Base-by-base conservation (phyloP, 352 stramenopile species). In the Blastocystis hominis region DNA sequence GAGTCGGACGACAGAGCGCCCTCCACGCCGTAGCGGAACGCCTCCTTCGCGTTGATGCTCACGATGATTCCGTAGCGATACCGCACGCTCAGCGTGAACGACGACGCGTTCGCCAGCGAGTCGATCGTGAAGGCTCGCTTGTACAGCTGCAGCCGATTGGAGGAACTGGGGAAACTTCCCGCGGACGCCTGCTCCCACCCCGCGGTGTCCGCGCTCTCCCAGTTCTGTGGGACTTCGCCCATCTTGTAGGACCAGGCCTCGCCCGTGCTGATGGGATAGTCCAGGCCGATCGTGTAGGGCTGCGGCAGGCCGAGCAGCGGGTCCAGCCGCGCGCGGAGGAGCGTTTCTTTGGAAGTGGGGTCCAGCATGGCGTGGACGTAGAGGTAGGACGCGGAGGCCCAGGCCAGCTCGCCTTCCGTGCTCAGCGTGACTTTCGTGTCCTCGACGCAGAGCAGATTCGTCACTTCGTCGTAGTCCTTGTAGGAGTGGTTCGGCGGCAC, bases 331-430 rank as follows among this genome's bases (percentile, higher is more conserved):
- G 64, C 64, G 10, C 44, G 36, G 0, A 75, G 64, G 7, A 75
- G 3, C 4, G 2, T 55, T 44, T 75, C 64, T 44, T 53, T 13
- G 0, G 53, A 34, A 63, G 53, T n/a, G 10, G 15, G 50, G n/a
- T 50, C 34, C 5, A 84, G 72, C 55, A 84, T 68, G 2, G 54
- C 47, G 3, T 40, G 54, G 5, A 84, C 55, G 42, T 84, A 84
- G 3, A 84, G 47, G 56, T 53, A 84, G 17, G 72, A 84, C 36
- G 17, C 24, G 15, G 50, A 53, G 15, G 53, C 20, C 72, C 72
- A 84, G 30, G 66, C 50, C 3, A 53, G 66, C 10, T 59, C n/a
- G 13, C n/a, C 30, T 56, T 46, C 34, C 5, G 44, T 36, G 30
- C 20, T 30, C 7, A 66, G 20, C 2, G 66, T 77, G 5, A 77